Evolutionary conservation across 1,284 basidiomycete genomes (phyloP).

Genomic region (Lentinus polychrous): DNA sequence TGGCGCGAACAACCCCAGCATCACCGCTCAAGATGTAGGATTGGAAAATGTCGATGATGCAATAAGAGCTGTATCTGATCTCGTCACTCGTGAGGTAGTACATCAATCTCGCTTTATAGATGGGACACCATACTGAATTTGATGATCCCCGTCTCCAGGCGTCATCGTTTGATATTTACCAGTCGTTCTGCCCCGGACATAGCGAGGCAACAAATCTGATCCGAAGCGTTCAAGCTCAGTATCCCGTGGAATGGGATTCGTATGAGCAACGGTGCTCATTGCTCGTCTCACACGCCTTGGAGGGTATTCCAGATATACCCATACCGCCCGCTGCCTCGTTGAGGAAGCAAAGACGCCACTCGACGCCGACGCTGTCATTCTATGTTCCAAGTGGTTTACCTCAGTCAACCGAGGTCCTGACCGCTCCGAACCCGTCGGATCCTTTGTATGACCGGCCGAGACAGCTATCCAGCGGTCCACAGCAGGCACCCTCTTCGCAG

Average conservation of each 20-base stretch:
- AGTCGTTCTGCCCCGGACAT: slow-evolving; percentile 80
- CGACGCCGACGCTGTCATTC: slow-evolving; percentile 3
- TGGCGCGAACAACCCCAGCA: slow-evolving; percentile 13
- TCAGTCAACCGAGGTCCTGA: slow-evolving; percentile 3
- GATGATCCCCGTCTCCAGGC: slow-evolving; percentile 39
- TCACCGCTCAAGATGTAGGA: slow-evolving; percentile 1
- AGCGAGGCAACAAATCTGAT: slow-evolving; percentile 72
- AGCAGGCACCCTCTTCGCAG: slow-evolving; percentile 10
- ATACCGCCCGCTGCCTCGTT: slow-evolving; percentile 1
- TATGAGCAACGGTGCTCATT: slow-evolving; percentile 66
- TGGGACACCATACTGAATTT: slow-evolving; percentile 2
- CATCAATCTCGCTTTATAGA: background rate
- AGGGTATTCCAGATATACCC: background rate
- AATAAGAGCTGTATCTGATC: slow-evolving; percentile 19
- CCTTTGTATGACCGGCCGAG: slow-evolving; percentile 10
- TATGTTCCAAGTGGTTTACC: background rate
- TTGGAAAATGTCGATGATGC: slow-evolving; percentile 18
- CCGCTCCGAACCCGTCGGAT: slow-evolving; percentile 6
- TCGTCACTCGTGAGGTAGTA: slow-evolving; percentile 21
- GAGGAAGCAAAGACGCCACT: slow-evolving; percentile 11
- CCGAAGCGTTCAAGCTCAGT: slow-evolving; percentile 52
- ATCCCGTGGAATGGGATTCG: slow-evolving; percentile 68
- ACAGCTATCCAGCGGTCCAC: slow-evolving; percentile 9
- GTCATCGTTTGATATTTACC: slow-evolving; percentile 69
- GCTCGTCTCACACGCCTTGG: slow-evolving; percentile 16